These are phyloP conservation scores for Filosporella fistucella DNA, from an alignment of 495 filamentous ascomycete species.

Conservation along the genomic window DNA sequence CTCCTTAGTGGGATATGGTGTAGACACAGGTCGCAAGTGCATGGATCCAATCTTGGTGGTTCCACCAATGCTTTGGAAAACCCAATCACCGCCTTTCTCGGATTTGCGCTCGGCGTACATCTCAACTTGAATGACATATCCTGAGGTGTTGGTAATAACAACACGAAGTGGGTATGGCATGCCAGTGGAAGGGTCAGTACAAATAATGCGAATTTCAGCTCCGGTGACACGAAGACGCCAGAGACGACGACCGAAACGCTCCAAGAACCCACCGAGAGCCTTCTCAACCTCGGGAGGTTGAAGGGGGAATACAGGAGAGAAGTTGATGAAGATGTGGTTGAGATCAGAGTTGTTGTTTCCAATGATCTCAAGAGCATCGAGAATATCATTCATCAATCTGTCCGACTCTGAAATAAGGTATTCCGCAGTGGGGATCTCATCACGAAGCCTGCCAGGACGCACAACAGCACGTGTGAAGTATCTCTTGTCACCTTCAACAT, in stretches of 20 bases:
- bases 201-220: constrained; percentile 97
- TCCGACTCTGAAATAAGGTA: constrained; percentile 98
- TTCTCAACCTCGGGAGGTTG: constrained; percentile 87
- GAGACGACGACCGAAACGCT: constrained; percentile 89
- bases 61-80: constrained; percentile 96
- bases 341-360: constrained; percentile 99
- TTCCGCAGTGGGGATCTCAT: constrained; percentile 95
- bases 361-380: constrained; percentile 96
- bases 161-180: constrained; percentile 90
- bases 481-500: constrained; percentile 88
- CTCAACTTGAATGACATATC: constrained; percentile 98
- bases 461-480: constrained; percentile 97
- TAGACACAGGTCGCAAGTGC: constrained; percentile 85
- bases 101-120: constrained; percentile 97
- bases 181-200: constrained; percentile 82
- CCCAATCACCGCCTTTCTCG: constrained; percentile 88
- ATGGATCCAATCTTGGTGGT: constrained; percentile 92
- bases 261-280: constrained; percentile 90
- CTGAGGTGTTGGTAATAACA: constrained; percentile 96
- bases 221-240: constrained; percentile 97
- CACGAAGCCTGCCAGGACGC: constrained; percentile 83
- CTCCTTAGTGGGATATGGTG: constrained; percentile 96
- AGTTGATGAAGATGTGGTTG: constrained; percentile 99
- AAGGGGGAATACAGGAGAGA: constrained; percentile 90
- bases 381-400: constrained; percentile 92